A percentile compares a stretch with the other conserved stretches of the same genome.
Evolutionary conservation across 257 asterid species (phyloP).

Genomic region (Gentiana dahurica): DNA sequence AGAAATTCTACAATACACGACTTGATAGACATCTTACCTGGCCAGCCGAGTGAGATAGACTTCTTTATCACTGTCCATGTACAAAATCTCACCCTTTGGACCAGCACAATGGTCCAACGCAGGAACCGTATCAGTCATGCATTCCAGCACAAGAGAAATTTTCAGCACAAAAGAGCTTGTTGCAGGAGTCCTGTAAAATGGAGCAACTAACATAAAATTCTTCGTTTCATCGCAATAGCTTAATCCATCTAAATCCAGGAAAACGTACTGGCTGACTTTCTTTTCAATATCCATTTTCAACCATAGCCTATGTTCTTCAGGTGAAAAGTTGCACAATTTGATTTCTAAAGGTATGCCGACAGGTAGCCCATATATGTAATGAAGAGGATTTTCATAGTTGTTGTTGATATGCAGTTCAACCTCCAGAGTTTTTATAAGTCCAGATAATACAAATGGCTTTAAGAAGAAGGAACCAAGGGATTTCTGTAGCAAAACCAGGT

Average conservation of each 20-base stretch:
- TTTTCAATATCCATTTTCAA: conserved; percentile 37
- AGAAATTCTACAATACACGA: too few species aligned
- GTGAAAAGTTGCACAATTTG: conserved; percentile 31
- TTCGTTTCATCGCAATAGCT: conserved; percentile 30
- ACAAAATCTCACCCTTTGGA: conserved; percentile 39
- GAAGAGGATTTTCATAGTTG: conserved; percentile 48
- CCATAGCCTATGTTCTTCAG: conserved; percentile 47
- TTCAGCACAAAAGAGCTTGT: conserved; percentile 41
- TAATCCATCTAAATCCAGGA: conserved; percentile 41
- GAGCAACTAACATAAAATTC: conserved; percentile 44
- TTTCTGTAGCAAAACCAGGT: conserved; percentile 27
- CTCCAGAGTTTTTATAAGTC: conserved; percentile 27
- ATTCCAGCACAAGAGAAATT: conserved; percentile 57
- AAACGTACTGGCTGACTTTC: conserved; percentile 44
- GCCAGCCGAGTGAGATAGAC: conserved; percentile 33
- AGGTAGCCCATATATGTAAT: conserved; percentile 60
- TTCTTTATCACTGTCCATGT: conserved; percentile 42
- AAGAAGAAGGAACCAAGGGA: conserved; percentile 41
- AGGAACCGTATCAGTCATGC: conserved; percentile 23
- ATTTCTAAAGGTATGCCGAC: conserved; percentile 62
- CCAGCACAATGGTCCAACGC: conserved; percentile 19
- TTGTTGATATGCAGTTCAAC: conserved; percentile 41
- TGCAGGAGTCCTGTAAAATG: conserved; percentile 41
- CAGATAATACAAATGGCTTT: conserved; percentile 28
- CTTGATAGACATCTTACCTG: too few species aligned